These are phyloP conservation scores for Scleromitrula shiraiana DNA, from an alignment of 2,329 filamentous ascomycete species.

Conservation along the genomic window DNA sequence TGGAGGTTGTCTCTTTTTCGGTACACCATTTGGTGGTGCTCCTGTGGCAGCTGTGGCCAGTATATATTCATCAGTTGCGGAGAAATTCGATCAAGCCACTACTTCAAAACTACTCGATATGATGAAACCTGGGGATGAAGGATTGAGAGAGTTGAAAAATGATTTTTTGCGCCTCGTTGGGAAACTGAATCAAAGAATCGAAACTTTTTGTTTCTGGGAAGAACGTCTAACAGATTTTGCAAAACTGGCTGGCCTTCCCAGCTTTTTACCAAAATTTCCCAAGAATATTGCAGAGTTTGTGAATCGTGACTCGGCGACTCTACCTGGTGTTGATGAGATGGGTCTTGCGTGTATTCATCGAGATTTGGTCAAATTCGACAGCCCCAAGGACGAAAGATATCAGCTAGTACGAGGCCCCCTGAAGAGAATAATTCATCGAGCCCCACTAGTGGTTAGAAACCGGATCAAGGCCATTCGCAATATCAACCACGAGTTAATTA, in stretches of 20 bases:
- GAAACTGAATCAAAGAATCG: neutral
- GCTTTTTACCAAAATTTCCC: neutral
- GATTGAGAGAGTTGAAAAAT: neutral
- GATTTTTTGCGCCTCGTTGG: neutral
- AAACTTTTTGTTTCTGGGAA: neutral
- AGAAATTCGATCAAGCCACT: neutral
- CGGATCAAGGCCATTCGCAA: slow-evolving; percentile 1
- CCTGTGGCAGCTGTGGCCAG: neutral
- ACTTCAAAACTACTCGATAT: neutral
- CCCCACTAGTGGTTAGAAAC: slow-evolving; percentile 5
- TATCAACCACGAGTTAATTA: too few relatives aligned
- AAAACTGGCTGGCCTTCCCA: neutral
- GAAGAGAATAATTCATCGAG: neutral
- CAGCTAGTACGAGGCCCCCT: neutral
- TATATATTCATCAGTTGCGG: neutral
- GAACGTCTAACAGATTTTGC: neutral
- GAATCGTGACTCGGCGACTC: neutral
- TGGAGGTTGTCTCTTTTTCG: slow-evolving; percentile 5
- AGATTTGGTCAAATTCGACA: neutral
- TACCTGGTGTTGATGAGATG: neutral
- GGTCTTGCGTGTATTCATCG: neutral
- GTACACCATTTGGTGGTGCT: slow-evolving; percentile 6
- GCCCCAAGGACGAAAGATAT: neutral
- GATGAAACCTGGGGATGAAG: neutral
- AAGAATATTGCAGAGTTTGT: neutral